Base-by-base conservation (phyloP, 441 rosid genomes). In the Erodium trifolium region DNA sequence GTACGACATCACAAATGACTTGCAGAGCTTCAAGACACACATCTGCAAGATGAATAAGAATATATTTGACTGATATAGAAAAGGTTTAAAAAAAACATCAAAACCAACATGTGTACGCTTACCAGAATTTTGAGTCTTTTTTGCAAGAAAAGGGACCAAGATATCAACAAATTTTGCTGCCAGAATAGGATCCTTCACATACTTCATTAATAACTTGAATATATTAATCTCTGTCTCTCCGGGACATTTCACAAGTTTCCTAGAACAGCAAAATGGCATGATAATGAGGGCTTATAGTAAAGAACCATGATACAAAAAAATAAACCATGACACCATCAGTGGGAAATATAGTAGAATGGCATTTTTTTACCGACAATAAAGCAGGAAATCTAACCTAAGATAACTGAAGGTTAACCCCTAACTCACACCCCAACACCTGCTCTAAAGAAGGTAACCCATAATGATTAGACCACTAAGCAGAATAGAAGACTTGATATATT, bases 201-300 rank as follows among this genome's bases (percentile, higher is more conserved):
- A 88, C 78, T 82, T 87, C 6, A 88, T 81, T 77, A 95, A 72
- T 77, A 87, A 71, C 73, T 86, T 87, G 75, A 95, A 88, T 75
- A 92, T 89, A 78, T 75, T 81, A 68, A 83, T 73, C 75, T 77
- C 87, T 51, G 81, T 71, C 79, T 87, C 92, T 57, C 83, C 92
- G 4, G 87, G 90, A 78, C 78, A 82, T 78, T 81, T 92, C 76
- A 80, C 75, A 64, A 90, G 68, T 81, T 85, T 94, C 85, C 98
- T 92, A 87, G 62, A 17, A 71, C 51, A 78, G 68, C 59, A 75
- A 71, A 73, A 71, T 63, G n/a, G 67, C 66, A 16, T 74, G 45
- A 35, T 70, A 59, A 47, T 29, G 17, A 63, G 41, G 65, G 65
- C 37, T 62, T 27, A 27, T 23, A 23, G 39, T 14, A 62, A 27